A percentile compares a stretch with the other conserved stretches of the same genome.
Evolutionary conservation across 805 yeast species (phyloP).

Genomic region (Debaryomyces prosopidis): DNA sequence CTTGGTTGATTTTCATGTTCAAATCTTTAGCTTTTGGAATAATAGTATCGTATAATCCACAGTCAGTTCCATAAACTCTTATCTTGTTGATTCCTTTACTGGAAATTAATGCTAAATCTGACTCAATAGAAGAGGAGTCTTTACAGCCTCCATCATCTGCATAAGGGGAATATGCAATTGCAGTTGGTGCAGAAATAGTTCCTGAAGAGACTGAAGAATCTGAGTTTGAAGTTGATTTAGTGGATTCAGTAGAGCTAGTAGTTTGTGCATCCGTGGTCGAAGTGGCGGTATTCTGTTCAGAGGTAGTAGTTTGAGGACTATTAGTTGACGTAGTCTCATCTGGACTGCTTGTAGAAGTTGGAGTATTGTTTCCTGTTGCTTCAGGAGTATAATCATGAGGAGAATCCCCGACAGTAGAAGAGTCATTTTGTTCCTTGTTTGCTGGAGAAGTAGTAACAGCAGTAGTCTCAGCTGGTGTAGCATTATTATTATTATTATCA

Average conservation of each 20-base stretch:
- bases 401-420: constrained; percentile 10
- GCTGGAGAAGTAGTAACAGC: constrained; percentile 10
- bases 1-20: constrained; percentile 80
- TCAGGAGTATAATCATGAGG: constrained; percentile 7
- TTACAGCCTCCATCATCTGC: constrained; percentile 69
- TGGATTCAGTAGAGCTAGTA: constrained; percentile 8
- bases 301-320: constrained; percentile 16
- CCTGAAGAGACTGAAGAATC: constrained; percentile 18
- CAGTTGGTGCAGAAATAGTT: constrained; percentile 46
- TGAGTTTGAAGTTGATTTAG: constrained; percentile 15
- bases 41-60: constrained; percentile 65
- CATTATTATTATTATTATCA: neutral
- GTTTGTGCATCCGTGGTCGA: constrained; percentile 9
- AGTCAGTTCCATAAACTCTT: constrained; percentile 87
- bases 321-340: constrained; percentile 8
- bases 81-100: constrained; percentile 63
- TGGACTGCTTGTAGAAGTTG: too few relatives aligned
- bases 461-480: neutral
- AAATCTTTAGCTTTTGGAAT: constrained; percentile 56
- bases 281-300: constrained; percentile 5
- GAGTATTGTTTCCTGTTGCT: constrained; percentile 3
- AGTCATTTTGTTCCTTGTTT: neutral
- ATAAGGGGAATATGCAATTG: constrained; percentile 80
- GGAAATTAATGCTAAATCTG: constrained; percentile 60
- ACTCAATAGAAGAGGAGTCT: constrained; percentile 47